Conservation (phyloP, 2,329 filamentous ascomycete genomes). For the Trichophyton rubrum region DNA sequence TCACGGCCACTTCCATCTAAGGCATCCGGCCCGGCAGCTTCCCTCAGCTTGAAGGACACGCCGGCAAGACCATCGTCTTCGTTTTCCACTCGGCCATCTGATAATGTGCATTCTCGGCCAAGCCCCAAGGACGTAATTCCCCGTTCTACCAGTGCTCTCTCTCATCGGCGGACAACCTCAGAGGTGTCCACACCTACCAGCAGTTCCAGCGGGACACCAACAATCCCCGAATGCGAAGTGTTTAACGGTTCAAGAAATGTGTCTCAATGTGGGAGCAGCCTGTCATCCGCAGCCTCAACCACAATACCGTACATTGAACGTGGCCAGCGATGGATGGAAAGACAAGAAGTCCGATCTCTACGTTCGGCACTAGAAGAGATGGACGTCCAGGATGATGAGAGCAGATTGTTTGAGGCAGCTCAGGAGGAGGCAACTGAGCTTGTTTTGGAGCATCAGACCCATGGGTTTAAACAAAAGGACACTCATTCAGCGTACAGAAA, state of each 20-base stretch:
- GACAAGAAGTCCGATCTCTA: conserved; percentile 45
- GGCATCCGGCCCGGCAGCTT: conserved; percentile 22
- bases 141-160: conserved; percentile 31
- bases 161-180: conserved; percentile 26
- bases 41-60: conserved; percentile 19
- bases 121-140: conserved; percentile 19
- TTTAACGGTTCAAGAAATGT: conserved; percentile 22
- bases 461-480: conserved; percentile 37
- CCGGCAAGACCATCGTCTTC: conserved; percentile 34
- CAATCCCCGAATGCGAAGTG: conserved; percentile 6
- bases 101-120: conserved; percentile 13
- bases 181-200: conserved; percentile 16
- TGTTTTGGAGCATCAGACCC: conserved; percentile 51
- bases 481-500: conserved; percentile 37
- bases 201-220: conserved; percentile 1
- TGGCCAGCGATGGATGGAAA: conserved; percentile 43
- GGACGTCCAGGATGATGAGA: conserved; percentile 44
- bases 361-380: conserved; percentile 47
- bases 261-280: conserved; percentile 20
- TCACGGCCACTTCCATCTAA: conserved; percentile 47
- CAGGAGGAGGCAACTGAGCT: conserved; percentile 52
- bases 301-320: conserved; percentile 41
- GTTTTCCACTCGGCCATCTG: conserved; percentile 24
- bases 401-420: conserved; percentile 42
- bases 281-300: conserved; percentile 18